Evolutionary conservation across 257 asterid species (phyloP), one percentile per base, ranked within the genome.

Genomic region (Petrea volubilis): DNA sequence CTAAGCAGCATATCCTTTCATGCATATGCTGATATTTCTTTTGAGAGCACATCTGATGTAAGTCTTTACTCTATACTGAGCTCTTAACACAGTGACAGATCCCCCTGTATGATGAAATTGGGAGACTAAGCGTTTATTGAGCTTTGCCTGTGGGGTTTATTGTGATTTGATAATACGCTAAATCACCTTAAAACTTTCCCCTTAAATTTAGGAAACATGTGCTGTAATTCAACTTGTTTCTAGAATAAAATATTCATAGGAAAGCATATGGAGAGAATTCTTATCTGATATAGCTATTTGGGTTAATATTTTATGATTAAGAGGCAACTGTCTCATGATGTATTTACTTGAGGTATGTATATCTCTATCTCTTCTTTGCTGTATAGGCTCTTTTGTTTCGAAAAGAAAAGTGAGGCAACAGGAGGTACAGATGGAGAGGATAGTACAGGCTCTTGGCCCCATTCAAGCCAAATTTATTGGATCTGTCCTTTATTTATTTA

Each of bases 1-100:
- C 78, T 95, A 64, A 95, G 95, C 87, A 82, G 91, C 78, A 73
- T 90, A 73, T 84, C 98, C 24, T 87, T 92, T 73, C 96, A 82
- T 79, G 90, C 96, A 13, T 83, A 85, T 80, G 96, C 97, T 74
- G 98, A 90, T 84, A 85, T 92, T 73, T 81, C 90, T 66, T 95
- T 83, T 68, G 86, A 81, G 78, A 90, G 95, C 74, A 72, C 81
- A 62, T 82, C 89, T 20, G 95, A 92, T 90, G 99, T 92, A 82
- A 90, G 99, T 77, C 31, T 80, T 63, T 47, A 34, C 67, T 29
- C 66, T 68, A 69, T 17, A 49, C 28, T 72, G 7, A n/a, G 8
- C 23, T 20, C 60, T 62, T 63, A 18, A 49, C 71, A 55, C 63
- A 47, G 52, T 58, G 40, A 34, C 17, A 41, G n/a, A 63, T 41